Percentiles rank a stretch among this genome's conserved stretches.
phyloP scores from a whole-genome alignment of 441 rosid genomes.

The Erysimum pusillum region DNA sequence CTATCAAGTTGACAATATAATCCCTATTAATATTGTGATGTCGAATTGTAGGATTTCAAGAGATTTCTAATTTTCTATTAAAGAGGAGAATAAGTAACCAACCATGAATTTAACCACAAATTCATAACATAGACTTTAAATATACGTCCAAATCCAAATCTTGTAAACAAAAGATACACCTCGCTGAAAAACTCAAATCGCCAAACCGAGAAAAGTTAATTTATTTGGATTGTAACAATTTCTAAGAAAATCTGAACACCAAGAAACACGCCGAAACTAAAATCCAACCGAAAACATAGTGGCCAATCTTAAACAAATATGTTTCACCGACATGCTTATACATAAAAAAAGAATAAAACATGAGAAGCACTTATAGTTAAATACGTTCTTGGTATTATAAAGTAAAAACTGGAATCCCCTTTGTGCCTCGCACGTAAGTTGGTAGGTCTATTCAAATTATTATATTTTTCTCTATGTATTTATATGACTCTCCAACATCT shows the following conservation, averaged over 20 bases:
- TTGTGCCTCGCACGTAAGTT: conserved; percentile 47
- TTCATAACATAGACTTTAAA: neutral
- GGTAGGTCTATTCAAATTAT: conserved; percentile 15
- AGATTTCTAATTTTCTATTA: neutral
- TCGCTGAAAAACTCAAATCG: neutral
- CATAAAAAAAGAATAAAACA: conserved; percentile 17
- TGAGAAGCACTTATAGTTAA: conserved; percentile 42
- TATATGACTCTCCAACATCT: conserved; percentile 15
- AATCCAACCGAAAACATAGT: neutral
- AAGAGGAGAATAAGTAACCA: neutral
- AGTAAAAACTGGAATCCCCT: neutral
- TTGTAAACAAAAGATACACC: neutral
- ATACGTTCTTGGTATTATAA: neutral
- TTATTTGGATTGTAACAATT: neutral
- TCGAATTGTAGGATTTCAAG: neutral
- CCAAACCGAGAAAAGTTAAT: neutral
- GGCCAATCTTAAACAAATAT: conserved; percentile 16
- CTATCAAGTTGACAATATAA: conserved; percentile 32
- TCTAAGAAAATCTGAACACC: neutral
- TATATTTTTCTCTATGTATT: neutral
- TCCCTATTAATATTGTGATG: neutral
- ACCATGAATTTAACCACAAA: neutral
- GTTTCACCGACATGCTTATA: conserved; percentile 26
- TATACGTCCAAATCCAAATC: neutral
- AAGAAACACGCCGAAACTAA: neutral